These are phyloP conservation scores for Tolypocladium inflatum DNA, from an alignment of 2,329 filamentous ascomycete species.

Conservation along the genomic window DNA sequence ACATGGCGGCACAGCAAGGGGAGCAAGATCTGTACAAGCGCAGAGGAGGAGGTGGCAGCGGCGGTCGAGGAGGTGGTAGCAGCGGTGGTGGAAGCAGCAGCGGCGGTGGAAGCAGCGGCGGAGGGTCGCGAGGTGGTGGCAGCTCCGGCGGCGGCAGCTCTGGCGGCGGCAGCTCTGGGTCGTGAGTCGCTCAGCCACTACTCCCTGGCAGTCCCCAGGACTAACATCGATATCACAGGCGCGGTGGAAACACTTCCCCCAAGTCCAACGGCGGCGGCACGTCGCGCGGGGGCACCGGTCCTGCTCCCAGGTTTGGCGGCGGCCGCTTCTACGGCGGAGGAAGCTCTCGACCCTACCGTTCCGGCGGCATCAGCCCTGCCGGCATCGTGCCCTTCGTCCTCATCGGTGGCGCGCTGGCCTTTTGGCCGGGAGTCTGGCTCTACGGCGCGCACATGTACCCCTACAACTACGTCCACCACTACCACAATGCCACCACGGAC, in stretches of 20 bases:
- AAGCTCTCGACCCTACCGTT: constrained; percentile 46
- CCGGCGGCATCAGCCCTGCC: constrained; percentile 42
- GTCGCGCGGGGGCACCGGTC: constrained; percentile 49
- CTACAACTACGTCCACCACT: constrained; percentile 30
- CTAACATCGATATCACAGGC: constrained; percentile 10
- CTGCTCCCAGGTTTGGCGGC: constrained; percentile 47
- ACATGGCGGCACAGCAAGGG: constrained; percentile 12
- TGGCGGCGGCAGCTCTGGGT: constrained; percentile 2
- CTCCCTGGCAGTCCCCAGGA: background rate
- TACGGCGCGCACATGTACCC: constrained; percentile 54
- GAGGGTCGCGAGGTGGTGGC: constrained; percentile 11
- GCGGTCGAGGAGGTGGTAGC: constrained; percentile 29
- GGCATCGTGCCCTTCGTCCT: constrained; percentile 45
- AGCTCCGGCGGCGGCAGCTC: constrained; percentile 3
- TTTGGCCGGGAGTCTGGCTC: constrained; percentile 59
- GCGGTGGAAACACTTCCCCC: constrained; percentile 14
- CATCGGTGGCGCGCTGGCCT: constrained; percentile 35
- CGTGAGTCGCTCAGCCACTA: constrained; percentile 1
- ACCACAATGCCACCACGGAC: constrained; percentile 39
- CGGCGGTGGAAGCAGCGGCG: constrained; percentile 7
- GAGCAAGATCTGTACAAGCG: constrained; percentile 47
- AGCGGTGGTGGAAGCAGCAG: constrained; percentile 13
- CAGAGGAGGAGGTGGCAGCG: constrained; percentile 49
- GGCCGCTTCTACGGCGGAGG: constrained; percentile 61
- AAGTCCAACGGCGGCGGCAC: constrained; percentile 35